Conservation (phyloP, 148 eudicot species). For the Camellia lanceoleosa region DNA sequence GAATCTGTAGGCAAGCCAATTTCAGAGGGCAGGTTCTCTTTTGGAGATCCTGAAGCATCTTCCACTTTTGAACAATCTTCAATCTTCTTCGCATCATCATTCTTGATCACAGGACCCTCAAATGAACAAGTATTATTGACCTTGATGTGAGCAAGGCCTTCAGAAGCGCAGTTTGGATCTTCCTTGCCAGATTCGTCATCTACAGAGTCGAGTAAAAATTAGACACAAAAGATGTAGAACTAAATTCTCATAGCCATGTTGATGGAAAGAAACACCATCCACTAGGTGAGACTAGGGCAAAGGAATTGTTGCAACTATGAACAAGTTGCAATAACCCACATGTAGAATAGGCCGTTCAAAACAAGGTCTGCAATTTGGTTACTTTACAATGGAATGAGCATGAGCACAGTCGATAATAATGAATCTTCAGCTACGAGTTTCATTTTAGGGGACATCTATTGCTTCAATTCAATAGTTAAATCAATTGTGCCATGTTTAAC, state of each 20-base stretch:
- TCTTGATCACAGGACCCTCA: slow-evolving; percentile 13
- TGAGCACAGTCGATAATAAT: neutral
- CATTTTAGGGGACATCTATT: neutral
- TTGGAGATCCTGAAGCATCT: slow-evolving; percentile 22
- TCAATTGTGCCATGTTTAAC: neutral
- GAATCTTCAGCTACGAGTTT: neutral
- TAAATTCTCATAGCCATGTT: neutral
- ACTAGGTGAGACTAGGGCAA: too few relatives aligned
- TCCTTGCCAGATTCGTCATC: slow-evolving; percentile 36
- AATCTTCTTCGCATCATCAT: slow-evolving; percentile 19
- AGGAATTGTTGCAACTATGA: too few relatives aligned
- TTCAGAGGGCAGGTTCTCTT: slow-evolving; percentile 16
- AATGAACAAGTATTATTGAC: slow-evolving; percentile 17
- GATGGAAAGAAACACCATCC: too few relatives aligned
- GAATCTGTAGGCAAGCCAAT: slow-evolving; percentile 18
- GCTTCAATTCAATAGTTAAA: neutral
- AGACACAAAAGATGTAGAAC: neutral
- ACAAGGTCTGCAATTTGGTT: too few relatives aligned
- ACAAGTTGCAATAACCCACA: too few relatives aligned
- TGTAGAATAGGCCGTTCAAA: too few relatives aligned
- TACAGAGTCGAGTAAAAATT: slow-evolving; percentile 11
- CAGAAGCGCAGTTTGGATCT: slow-evolving; percentile 20
- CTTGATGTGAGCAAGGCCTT: slow-evolving; percentile 12
- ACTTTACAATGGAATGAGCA: neutral
- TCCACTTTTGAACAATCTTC: slow-evolving; percentile 13